phyloP scores from a whole-genome alignment of 257 asterid genomes.

The Solanum chiquidenum region DNA sequence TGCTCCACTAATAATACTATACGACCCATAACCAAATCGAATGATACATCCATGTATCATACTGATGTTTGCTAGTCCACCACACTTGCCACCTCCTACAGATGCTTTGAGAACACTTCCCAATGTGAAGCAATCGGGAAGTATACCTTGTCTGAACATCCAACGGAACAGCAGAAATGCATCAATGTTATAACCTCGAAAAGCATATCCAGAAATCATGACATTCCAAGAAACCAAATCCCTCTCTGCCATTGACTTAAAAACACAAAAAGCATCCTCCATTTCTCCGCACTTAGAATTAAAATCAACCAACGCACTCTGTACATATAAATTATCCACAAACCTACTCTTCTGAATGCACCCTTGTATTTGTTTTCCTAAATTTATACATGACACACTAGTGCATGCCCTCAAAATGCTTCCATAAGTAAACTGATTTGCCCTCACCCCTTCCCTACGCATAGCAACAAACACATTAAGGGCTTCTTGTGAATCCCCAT shows the following conservation, averaged over 20 bases:
- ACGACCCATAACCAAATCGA: constrained; percentile 28
- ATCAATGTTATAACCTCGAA: constrained; percentile 16
- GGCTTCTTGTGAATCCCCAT: constrained; percentile 23
- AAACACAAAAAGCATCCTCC: constrained; percentile 37
- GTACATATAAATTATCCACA: constrained; percentile 33
- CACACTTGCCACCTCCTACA: constrained; percentile 3
- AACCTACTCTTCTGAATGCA: constrained; percentile 34
- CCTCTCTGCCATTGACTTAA: constrained; percentile 27
- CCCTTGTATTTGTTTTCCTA: constrained; percentile 46
- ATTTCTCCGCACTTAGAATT: constrained; percentile 47
- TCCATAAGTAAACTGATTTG: constrained; percentile 52
- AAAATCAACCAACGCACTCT: constrained; percentile 49
- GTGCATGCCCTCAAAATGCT: constrained; percentile 45
- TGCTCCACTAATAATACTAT: constrained; percentile 23
- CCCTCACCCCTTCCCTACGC: constrained; percentile 33
- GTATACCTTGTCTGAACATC: constrained; percentile 42
- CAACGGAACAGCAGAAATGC: constrained; percentile 20
- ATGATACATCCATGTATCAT: constrained; percentile 28
- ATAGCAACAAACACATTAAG: constrained; percentile 27
- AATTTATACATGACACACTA: constrained; percentile 15
- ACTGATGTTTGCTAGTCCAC: constrained; percentile 15
- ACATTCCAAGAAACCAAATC: constrained; percentile 58
- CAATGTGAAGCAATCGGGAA: constrained; percentile 47
- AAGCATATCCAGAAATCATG: constrained; percentile 46
- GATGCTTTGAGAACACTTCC: constrained; percentile 43